phyloP scores from a whole-genome alignment of 257 asterid species.

The Nicotiana undulata region DNA sequence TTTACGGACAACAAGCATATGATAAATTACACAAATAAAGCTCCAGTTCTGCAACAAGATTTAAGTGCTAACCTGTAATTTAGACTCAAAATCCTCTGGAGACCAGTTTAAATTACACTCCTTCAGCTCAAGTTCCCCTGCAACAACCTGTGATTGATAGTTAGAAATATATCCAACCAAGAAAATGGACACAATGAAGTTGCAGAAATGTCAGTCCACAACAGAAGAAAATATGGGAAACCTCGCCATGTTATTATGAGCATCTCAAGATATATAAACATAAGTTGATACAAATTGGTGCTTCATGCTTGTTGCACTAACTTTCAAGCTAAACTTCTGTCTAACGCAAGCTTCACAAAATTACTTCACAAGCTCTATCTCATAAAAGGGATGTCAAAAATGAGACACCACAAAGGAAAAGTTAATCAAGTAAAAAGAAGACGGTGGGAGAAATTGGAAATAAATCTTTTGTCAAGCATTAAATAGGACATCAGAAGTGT shows the following conservation, averaged over 20 bases:
- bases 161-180: constrained; percentile 1
- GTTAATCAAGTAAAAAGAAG: background rate
- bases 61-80: constrained; percentile 50
- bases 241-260: background rate
- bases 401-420: background rate
- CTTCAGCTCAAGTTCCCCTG: constrained; percentile 93
- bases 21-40: background rate
- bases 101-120: constrained; percentile 92
- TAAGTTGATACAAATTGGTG: background rate
- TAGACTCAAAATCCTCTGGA: constrained; percentile 94
- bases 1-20: background rate
- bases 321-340: background rate
- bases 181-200: constrained; percentile 4
- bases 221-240: constrained; percentile 1
- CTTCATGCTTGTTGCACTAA: background rate
- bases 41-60: background rate
- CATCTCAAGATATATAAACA: background rate
- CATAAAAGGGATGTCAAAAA: background rate
- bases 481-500: background rate
- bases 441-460: background rate
- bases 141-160: constrained; percentile 61
- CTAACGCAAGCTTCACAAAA: background rate
- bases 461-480: background rate
- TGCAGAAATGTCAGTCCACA: background rate
- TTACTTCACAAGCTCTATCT: background rate